Base-by-base conservation (phyloP, 192 early-diverging fungal genomes). In the Umbelopsis sp. region DNA sequence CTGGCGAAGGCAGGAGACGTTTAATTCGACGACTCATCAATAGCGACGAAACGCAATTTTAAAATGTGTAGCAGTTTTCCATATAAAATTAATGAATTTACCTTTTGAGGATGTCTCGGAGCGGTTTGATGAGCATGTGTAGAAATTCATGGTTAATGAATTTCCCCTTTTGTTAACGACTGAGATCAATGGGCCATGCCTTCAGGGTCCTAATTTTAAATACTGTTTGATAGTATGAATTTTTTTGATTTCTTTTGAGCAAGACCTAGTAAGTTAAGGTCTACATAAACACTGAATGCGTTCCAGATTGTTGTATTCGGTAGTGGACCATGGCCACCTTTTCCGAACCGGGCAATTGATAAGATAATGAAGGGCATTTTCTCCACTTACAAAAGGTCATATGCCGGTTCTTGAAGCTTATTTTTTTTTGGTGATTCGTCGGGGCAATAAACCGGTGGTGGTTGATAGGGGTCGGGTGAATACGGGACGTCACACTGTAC, bases 1-100 rank as follows among this genome's bases (percentile, higher is more conserved):
- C 73, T 46, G 81, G 81, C 9, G 81, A 83, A 30, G 77, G 80
- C 18, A 71, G 80, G 64, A 67, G 61, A 51, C 69, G 77, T 4
- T 51, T 72, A 1, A 76, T 82, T 66, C 73, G 73, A 20, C 70
- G 73, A 45, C 49, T 80, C 9, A 61, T 66, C 33, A 61, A 61
- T 61, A 61, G 55, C 30, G 55, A 61, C 15, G 55, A 61, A 61
- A 35, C 23, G 16, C 23, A 61, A 25, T 61, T 61, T 61, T 61
- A 61, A 61, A 18, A 2, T 16, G 15, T 37, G 27, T 41, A 41
- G 37, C 1, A 6, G 37, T 41, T 41, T 41, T 41, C 37, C 1
- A 41, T 41, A 55, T 61, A 35, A 35, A 61, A 18, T 61, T n/a
- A 61, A 33, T 61, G 33, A 61, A 61, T 16, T 52, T 52, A 52